These are phyloP conservation scores for Eutypella sp. DNA, from an alignment of 2,329 filamentous ascomycete genomes.

Conservation along the genomic window DNA sequence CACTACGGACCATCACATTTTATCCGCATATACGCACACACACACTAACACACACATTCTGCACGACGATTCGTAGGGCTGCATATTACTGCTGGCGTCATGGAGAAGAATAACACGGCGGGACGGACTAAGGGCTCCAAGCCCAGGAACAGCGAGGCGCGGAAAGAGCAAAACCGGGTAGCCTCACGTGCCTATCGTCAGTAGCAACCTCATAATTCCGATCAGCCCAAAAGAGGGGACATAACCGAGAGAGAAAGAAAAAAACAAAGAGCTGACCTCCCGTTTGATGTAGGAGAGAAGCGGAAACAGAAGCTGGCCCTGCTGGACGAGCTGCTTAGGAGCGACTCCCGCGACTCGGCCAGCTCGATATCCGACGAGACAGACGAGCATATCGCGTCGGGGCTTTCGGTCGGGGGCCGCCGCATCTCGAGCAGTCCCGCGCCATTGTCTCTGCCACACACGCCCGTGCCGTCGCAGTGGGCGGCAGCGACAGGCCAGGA, in stretches of 20 bases:
- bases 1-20: no score
- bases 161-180: slow-evolving; percentile 27
- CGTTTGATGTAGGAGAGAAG: slow-evolving; percentile 40
- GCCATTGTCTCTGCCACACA: slow-evolving; percentile 11
- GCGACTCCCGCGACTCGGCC: slow-evolving; percentile 24
- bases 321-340: slow-evolving; percentile 32
- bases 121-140: slow-evolving; percentile 16
- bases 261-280: no score
- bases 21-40: no score
- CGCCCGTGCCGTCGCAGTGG: slow-evolving; percentile 11
- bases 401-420: slow-evolving; percentile 12
- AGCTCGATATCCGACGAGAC: slow-evolving; percentile 26
- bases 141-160: slow-evolving; percentile 22
- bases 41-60: slow-evolving; percentile 7
- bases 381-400: slow-evolving; percentile 15
- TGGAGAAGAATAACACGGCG: slow-evolving; percentile 15
- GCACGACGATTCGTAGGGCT: slow-evolving; percentile 2
- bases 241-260: no score
- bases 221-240: neutral
- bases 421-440: slow-evolving; percentile 20
- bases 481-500: slow-evolving; percentile 13
- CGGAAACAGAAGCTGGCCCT: slow-evolving; percentile 38
- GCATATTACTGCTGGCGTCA: slow-evolving; percentile 10
- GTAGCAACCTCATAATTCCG: slow-evolving; percentile 14
- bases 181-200: slow-evolving; percentile 28